Conservation (phyloP, 805 yeast genomes). For the Ogataea methylovora region DNA sequence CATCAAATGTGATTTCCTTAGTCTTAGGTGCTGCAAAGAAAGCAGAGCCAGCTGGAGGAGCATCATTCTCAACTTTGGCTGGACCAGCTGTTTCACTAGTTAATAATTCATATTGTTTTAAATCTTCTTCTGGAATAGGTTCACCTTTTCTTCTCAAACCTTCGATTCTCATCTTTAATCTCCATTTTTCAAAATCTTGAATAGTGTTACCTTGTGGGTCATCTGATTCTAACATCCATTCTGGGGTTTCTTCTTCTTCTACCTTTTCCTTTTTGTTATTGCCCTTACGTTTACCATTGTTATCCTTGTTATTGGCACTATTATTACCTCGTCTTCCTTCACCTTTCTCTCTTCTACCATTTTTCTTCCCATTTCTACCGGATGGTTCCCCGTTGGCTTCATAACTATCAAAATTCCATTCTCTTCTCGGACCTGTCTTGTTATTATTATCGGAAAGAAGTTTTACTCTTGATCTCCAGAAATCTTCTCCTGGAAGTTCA, state of each 20-base stretch:
- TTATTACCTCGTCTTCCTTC: not conserved
- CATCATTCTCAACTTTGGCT: no score
- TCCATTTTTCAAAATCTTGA: slow-evolving; percentile 56
- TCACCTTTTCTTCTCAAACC: slow-evolving; percentile 42
- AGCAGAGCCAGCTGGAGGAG: not conserved
- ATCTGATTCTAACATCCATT: slow-evolving; percentile 31
- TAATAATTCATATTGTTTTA: slow-evolving; percentile 14
- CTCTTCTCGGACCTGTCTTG: slow-evolving; percentile 4
- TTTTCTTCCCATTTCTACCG: slow-evolving; percentile 5
- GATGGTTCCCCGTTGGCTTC: slow-evolving; percentile 9
- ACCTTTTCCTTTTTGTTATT: slow-evolving; percentile 10
- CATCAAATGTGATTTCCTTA: slow-evolving; percentile 1
- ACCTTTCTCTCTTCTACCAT: not conserved
- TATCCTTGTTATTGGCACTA: slow-evolving; percentile 10
- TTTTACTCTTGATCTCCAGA: slow-evolving; percentile 44
- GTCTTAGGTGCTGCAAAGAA: not conserved
- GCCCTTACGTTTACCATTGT: no score
- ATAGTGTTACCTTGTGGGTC: slow-evolving; percentile 40
- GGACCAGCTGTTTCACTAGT: no score
- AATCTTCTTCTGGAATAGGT: slow-evolving; percentile 20
- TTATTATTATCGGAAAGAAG: slow-evolving; percentile 7
- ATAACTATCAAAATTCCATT: slow-evolving; percentile 3
- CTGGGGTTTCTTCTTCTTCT: slow-evolving; percentile 28
- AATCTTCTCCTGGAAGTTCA: slow-evolving; percentile 37
- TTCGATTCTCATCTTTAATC: slow-evolving; percentile 42